Conservation (phyloP, 2,329 filamentous ascomycete genomes). For the Penicillium aurantiogriseum region DNA sequence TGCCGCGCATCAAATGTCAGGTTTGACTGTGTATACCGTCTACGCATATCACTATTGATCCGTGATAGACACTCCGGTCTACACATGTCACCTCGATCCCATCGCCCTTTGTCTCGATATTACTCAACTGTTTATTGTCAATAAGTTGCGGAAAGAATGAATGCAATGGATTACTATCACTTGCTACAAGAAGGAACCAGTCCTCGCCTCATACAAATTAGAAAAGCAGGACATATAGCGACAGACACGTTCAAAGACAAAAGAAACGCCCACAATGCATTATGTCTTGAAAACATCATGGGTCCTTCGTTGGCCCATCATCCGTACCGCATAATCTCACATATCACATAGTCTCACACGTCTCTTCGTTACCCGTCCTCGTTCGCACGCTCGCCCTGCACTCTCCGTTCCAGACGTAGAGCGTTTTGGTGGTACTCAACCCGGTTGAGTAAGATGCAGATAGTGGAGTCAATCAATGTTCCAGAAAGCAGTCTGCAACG, state of each 20-base stretch:
- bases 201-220: neutral
- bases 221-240: neutral
- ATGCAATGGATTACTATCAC: neutral
- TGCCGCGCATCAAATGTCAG: no score
- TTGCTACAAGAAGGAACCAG: neutral
- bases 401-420: neutral
- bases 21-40: no score
- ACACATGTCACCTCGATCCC: neutral
- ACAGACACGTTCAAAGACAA: neutral
- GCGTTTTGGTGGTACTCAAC: neutral
- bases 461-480: neutral
- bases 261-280: conserved; percentile 2
- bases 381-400: neutral
- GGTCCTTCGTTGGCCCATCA: neutral
- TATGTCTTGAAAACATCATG: neutral
- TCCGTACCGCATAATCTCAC: no score
- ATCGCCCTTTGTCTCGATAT: neutral
- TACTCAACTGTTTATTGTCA: neutral
- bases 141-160: neutral
- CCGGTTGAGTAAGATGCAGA: neutral
- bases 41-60: neutral
- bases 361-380: neutral
- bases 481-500: neutral
- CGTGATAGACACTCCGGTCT: neutral
- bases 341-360: neutral